Percentiles rank a stretch among this genome's conserved stretches.
phyloP scores from a whole-genome alignment of 208 protist genomes.

The Porcisia hertigi region DNA sequence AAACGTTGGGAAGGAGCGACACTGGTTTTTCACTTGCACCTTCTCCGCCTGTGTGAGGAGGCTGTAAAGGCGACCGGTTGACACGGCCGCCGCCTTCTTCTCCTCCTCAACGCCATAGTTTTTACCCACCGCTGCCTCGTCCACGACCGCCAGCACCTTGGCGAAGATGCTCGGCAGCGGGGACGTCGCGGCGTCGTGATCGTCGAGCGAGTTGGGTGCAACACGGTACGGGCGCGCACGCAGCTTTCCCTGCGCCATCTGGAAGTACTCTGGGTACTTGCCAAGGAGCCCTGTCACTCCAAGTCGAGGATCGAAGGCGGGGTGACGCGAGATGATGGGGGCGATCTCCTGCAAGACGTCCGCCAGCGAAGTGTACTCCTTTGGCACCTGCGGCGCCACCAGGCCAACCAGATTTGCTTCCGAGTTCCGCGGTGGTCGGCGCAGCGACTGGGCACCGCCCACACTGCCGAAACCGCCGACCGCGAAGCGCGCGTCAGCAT shows the following conservation, averaged over 20 bases:
- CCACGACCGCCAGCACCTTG: slow-evolving; percentile 53
- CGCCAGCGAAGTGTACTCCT: slow-evolving; percentile 58
- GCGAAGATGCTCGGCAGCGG: slow-evolving; percentile 61
- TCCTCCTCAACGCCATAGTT: slow-evolving; percentile 52
- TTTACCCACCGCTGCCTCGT: slow-evolving; percentile 57
- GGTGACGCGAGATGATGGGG: slow-evolving; percentile 76
- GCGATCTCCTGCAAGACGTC: slow-evolving; percentile 79
- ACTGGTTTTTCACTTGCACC: slow-evolving; percentile 50
- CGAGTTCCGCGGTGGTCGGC: slow-evolving; percentile 71
- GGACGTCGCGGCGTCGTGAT: slow-evolving; percentile 46
- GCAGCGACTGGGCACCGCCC: slow-evolving; percentile 13
- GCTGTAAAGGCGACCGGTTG: slow-evolving; percentile 61
- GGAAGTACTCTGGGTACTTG: slow-evolving; percentile 90
- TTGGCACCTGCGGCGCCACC: slow-evolving; percentile 67
- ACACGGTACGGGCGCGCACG: slow-evolving; percentile 74
- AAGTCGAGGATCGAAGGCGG: slow-evolving; percentile 74
- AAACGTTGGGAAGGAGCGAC: slow-evolving; percentile 81
- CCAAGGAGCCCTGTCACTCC: slow-evolving; percentile 81
- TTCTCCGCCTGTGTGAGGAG: slow-evolving; percentile 65
- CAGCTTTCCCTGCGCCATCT: slow-evolving; percentile 65
- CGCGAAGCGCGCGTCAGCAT: slow-evolving; percentile 53
- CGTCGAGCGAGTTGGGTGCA: slow-evolving; percentile 75
- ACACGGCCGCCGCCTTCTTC: slow-evolving; percentile 55
- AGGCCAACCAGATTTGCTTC: slow-evolving; percentile 75
- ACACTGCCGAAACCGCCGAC: slow-evolving; percentile 14